Evolutionary conservation across 495 filamentous ascomycete genomes (phyloP).

Genomic region (Lichenothelia convexa): DNA sequence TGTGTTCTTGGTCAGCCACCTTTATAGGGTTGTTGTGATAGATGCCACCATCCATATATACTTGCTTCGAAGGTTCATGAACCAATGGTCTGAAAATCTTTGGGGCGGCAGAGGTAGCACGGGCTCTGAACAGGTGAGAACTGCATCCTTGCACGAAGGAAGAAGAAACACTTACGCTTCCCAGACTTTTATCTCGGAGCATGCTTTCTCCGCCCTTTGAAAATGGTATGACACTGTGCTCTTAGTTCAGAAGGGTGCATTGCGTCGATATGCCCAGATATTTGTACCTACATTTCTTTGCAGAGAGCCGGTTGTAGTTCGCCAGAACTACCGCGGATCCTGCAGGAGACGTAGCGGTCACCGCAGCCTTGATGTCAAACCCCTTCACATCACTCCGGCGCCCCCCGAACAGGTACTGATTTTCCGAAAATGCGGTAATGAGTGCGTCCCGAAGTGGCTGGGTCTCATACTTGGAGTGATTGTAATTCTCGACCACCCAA

Average conservation of each 20-base stretch:
- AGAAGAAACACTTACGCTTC: conserved; percentile 25
- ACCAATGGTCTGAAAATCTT: conserved; percentile 29
- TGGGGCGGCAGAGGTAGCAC: conserved; percentile 31
- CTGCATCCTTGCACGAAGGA: conserved; percentile 4
- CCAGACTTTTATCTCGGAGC: conserved; percentile 27
- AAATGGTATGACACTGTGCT: conserved; percentile 22
- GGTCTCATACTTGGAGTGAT: conserved; percentile 26
- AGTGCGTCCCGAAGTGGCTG: conserved; percentile 22
- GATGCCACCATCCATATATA: conserved; percentile 28
- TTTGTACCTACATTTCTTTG: conserved; percentile 1
- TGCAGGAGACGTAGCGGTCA: conserved; percentile 25
- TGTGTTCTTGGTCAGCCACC: conserved; percentile 28
- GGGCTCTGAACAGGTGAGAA: conserved; percentile 22
- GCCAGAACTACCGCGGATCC: conserved; percentile 26
- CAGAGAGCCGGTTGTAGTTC: conserved; percentile 30
- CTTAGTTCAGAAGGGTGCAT: conserved; percentile 1
- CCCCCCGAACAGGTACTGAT: conserved; percentile 26
- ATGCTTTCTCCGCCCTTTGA: conserved; percentile 4
- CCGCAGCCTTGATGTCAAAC: conserved; percentile 25
- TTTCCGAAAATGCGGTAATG: conserved; percentile 12
- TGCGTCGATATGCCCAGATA: not conserved
- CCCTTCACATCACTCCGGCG: conserved; percentile 12
- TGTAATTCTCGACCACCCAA: conserved; percentile 18
- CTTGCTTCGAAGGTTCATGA: conserved; percentile 19
- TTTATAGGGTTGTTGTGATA: conserved; percentile 30